phyloP scores from a whole-genome alignment of 2,329 filamentous ascomycete species.

The Colletotrichum costaricense region DNA sequence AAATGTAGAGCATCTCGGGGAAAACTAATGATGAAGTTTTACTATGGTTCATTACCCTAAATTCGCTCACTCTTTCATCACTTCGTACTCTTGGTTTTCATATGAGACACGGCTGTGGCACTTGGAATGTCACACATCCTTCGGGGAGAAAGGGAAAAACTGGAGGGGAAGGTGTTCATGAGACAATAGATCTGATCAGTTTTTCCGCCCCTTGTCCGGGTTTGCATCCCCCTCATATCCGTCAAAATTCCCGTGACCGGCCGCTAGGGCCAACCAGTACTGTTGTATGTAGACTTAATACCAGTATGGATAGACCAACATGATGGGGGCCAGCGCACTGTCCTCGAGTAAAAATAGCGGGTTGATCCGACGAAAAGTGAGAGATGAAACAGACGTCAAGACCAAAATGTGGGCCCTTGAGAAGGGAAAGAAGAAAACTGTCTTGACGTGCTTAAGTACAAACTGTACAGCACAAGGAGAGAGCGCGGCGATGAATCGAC shows the following conservation, averaged over 20 bases:
- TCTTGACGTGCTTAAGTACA: not conserved
- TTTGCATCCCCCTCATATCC: not conserved
- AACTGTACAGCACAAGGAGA: not conserved
- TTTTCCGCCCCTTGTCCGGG: not conserved
- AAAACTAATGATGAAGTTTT: too few species aligned
- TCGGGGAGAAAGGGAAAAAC: too few species aligned
- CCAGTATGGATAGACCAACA: too few species aligned
- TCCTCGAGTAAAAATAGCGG: not conserved
- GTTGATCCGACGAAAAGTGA: too few species aligned
- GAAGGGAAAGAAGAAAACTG: not conserved
- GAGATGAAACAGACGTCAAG: not conserved
- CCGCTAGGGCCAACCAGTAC: too few species aligned
- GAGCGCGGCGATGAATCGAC: not conserved
- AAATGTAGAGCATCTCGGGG: too few species aligned
- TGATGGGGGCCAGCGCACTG: too few species aligned
- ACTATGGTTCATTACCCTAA: too few species aligned
- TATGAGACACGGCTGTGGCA: not conserved
- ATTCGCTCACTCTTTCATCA: too few species aligned
- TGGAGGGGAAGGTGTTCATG: not conserved
- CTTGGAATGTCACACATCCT: not conserved
- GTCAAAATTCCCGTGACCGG: not conserved
- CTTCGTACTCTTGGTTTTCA: not conserved
- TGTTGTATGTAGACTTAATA: too few species aligned
- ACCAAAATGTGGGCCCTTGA: not conserved
- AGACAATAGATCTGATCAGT: not conserved